phyloP scores from a whole-genome alignment of 257 asterid genomes.

The Lycium ferocissimum region DNA sequence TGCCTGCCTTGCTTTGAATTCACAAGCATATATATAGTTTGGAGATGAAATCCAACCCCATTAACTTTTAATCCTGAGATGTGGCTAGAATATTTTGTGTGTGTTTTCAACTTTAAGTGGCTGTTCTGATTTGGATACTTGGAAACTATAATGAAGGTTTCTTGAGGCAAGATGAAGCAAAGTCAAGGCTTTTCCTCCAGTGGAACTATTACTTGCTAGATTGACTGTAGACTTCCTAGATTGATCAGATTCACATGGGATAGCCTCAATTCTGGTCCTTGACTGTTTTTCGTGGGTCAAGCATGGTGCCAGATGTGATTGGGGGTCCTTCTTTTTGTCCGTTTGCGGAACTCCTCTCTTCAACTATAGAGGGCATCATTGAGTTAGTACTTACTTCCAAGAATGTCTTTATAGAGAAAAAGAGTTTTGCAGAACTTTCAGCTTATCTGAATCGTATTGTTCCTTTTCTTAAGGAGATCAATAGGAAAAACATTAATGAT shows the following conservation, averaged over 20 bases:
- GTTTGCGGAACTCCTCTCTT: constrained; percentile 38
- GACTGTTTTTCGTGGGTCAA: background rate
- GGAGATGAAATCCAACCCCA: background rate
- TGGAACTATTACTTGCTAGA: background rate
- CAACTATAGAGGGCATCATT: constrained; percentile 47
- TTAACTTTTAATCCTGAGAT: background rate
- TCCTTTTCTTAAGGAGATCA: constrained; percentile 57
- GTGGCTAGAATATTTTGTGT: background rate
- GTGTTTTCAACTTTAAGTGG: background rate
- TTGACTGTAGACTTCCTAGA: background rate
- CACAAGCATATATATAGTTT: background rate
- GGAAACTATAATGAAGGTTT: constrained; percentile 20
- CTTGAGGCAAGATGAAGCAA: constrained; percentile 10
- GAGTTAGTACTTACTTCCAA: constrained; percentile 46
- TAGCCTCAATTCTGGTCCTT: constrained; percentile 21
- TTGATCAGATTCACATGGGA: background rate
- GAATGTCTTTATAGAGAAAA: constrained; percentile 47
- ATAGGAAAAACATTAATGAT: constrained; percentile 36
- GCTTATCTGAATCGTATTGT: constrained; percentile 50
- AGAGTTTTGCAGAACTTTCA: constrained; percentile 54
- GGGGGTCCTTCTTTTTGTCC: constrained; percentile 39
- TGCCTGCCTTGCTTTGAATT: background rate
- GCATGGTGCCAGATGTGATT: constrained; percentile 50
- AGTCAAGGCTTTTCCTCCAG: constrained; percentile 20
- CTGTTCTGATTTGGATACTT: constrained; percentile 13